A percentile compares a stretch with the other conserved stretches of the same genome.
These are phyloP conservation scores for Trichoderma breve DNA, from an alignment of 2,329 filamentous ascomycete species.

Conservation along the genomic window DNA sequence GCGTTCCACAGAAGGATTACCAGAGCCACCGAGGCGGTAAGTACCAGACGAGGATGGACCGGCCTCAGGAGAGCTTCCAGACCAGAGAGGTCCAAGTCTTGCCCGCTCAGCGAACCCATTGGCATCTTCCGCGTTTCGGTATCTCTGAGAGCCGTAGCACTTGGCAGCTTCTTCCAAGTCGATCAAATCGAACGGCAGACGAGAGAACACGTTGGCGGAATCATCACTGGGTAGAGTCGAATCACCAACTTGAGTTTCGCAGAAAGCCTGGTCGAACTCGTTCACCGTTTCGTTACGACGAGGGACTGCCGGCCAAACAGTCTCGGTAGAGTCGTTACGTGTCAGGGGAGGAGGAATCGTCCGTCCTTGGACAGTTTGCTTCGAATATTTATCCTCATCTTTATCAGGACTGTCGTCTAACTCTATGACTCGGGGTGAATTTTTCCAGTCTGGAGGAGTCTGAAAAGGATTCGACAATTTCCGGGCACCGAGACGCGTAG, in stretches of 20 bases:
- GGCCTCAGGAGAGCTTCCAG: conserved; percentile 19
- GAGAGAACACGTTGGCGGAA: conserved; percentile 25
- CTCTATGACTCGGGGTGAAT: background rate
- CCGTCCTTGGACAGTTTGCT: background rate
- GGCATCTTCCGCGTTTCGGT: background rate
- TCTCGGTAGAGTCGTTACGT: conserved; percentile 10
- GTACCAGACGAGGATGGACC: background rate
- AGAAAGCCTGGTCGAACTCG: conserved; percentile 16
- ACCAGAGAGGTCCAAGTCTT: conserved; percentile 34
- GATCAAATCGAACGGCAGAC: conserved; percentile 38
- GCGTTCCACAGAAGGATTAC: background rate
- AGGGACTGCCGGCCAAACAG: conserved; percentile 6
- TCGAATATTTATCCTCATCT: background rate
- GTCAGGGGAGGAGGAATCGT: background rate
- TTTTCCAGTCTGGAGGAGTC: conserved; percentile 9
- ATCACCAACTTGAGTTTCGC: conserved; percentile 12
- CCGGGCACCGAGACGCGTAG: conserved; percentile 25
- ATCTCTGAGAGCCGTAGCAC: conserved; percentile 6
- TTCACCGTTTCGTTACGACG: conserved; percentile 8
- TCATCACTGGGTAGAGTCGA: background rate
- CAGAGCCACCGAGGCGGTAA: background rate
- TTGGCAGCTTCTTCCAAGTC: conserved; percentile 39
- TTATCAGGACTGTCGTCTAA: background rate
- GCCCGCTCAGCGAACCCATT: conserved; percentile 29
- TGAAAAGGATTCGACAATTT: conserved; percentile 31